phyloP scores from a whole-genome alignment of 1,139 yeast genomes.

The Yamadazyma sp. region DNA sequence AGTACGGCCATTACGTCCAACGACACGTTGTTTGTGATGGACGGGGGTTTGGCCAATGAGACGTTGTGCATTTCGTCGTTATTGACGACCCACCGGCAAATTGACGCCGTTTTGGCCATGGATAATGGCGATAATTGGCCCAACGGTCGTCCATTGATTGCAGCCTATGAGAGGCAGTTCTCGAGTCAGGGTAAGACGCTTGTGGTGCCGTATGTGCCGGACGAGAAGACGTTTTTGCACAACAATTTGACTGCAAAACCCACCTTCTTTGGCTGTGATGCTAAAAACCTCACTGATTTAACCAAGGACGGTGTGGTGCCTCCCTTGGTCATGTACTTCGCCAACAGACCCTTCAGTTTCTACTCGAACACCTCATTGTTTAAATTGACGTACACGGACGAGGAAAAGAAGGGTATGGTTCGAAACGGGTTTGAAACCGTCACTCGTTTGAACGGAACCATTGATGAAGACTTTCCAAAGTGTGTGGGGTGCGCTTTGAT shows the following conservation, averaged over 20 bases:
- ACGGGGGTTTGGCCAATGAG: constrained; percentile 46
- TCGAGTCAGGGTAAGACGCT: constrained; percentile 28
- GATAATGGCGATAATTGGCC: constrained; percentile 44
- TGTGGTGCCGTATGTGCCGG: constrained; percentile 41
- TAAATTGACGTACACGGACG: constrained; percentile 32
- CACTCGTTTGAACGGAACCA: constrained; percentile 30
- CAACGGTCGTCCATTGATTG: constrained; percentile 31
- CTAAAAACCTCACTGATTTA: constrained; percentile 36
- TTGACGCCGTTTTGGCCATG: constrained; percentile 40
- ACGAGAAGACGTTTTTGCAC: constrained; percentile 28
- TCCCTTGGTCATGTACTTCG: constrained; percentile 39
- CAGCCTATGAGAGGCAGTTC: constrained; percentile 36
- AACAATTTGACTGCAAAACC: constrained; percentile 42
- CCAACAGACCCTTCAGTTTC: constrained; percentile 41
- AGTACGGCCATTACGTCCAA: constrained; percentile 27
- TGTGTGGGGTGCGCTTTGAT: constrained; percentile 47
- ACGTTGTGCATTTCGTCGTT: constrained; percentile 36
- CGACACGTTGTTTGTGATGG: constrained; percentile 38
- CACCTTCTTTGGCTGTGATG: constrained; percentile 47
- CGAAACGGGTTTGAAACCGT: constrained; percentile 39
- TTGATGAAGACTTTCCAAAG: constrained; percentile 38
- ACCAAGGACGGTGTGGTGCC: constrained; percentile 33
- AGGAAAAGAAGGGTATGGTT: constrained; percentile 38
- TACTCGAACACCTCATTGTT: constrained; percentile 38
- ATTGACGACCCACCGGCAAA: constrained; percentile 33